A percentile compares a stretch with the other conserved stretches of the same genome.
Conservation (phyloP, 768 basidiomycete species). For the Royoungia palumana region DNA sequence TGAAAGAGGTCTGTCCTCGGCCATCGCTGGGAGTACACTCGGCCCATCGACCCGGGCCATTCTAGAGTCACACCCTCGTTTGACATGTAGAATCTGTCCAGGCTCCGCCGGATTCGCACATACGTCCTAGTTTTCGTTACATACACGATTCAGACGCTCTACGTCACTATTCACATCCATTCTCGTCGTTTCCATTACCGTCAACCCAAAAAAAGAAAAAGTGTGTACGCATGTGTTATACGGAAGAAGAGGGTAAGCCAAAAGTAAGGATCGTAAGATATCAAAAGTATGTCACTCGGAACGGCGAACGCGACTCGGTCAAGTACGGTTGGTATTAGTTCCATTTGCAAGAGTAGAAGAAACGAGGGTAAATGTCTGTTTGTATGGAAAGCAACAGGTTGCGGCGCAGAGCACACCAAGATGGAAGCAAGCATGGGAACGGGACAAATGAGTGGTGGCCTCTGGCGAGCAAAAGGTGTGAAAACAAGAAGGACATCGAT, state of each 20-base stretch:
- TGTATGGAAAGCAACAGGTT: conserved; percentile 3
- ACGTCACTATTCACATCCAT: background rate
- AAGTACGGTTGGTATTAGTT: conserved; percentile 15
- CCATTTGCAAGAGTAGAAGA: conserved; percentile 12
- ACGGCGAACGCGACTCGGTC: background rate
- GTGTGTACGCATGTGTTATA: conserved; percentile 3
- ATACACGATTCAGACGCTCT: background rate
- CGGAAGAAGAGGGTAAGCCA: background rate
- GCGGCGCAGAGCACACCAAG: conserved; percentile 1
- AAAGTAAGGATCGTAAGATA: background rate
- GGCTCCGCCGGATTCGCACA: too few relatives aligned
- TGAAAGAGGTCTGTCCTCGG: too few relatives aligned
- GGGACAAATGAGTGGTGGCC: background rate
- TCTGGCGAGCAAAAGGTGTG: background rate
- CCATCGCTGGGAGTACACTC: too few relatives aligned
- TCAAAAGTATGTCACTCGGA: background rate
- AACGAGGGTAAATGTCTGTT: conserved; percentile 2
- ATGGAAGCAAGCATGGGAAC: background rate
- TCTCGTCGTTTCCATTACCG: conserved; percentile 4
- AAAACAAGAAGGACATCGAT: conserved; percentile 5
- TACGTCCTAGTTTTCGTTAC: background rate
- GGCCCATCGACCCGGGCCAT: too few relatives aligned
- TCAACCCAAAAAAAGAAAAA: conserved; percentile 5
- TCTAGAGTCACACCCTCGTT: too few relatives aligned
- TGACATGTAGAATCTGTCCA: too few relatives aligned